Percentiles rank a stretch among this genome's conserved stretches.
phyloP scores from a whole-genome alignment of 495 filamentous ascomycete genomes.

The Hypoxylon perforatum region DNA sequence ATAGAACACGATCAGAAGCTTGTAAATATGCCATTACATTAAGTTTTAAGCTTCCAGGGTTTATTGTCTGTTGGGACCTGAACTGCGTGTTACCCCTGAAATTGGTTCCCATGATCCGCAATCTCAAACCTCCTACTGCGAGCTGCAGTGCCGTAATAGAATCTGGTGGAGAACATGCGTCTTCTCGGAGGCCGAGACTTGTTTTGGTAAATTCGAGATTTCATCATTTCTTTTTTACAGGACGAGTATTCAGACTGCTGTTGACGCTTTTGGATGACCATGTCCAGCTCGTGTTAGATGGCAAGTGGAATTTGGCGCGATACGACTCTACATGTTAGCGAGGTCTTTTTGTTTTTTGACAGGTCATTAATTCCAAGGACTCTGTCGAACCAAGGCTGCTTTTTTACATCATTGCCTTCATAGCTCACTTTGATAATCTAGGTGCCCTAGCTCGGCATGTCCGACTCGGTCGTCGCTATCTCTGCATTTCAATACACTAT shows the following conservation, averaged over 20 bases:
- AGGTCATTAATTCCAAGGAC: constrained; percentile 10
- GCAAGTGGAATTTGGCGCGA: neutral
- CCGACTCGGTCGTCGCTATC: neutral
- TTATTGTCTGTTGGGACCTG: constrained; percentile 24
- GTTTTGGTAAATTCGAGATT: neutral
- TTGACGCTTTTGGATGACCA: neutral
- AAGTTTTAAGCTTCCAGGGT: constrained; percentile 1
- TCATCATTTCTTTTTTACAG: neutral
- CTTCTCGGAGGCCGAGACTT: neutral
- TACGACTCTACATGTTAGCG: constrained; percentile 4
- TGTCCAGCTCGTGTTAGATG: constrained; percentile 5
- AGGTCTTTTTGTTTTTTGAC: neutral
- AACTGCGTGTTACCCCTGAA: constrained; percentile 33
- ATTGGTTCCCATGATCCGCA: constrained; percentile 5
- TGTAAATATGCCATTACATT: constrained; percentile 17
- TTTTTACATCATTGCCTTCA: neutral
- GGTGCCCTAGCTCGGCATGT: neutral
- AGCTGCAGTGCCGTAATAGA: neutral
- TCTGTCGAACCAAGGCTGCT: neutral
- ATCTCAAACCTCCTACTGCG: constrained; percentile 9
- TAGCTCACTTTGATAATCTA: neutral
- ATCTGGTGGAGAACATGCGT: neutral
- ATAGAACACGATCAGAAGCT: constrained; percentile 5
- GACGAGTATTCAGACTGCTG: neutral
- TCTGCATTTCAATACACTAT: neutral